Evolutionary conservation across 2,329 filamentous ascomycete species (phyloP), one percentile per base, ranked within the genome.

Genomic region (Tricladium varicosporioides): DNA sequence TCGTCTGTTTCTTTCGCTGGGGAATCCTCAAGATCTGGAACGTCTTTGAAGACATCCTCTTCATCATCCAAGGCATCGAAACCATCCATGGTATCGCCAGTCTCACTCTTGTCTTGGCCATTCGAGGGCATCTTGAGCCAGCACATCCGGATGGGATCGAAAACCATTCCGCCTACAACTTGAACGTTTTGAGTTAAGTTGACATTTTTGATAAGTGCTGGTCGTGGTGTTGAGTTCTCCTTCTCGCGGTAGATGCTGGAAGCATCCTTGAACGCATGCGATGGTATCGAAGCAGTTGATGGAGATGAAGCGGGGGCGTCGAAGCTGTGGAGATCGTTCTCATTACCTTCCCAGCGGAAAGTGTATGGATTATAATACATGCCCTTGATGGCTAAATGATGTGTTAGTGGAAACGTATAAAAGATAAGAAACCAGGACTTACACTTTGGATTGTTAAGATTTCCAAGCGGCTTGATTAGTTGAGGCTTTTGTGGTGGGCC

Each of bases 131-230:
- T 78, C 73, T 96, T 97, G 56, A 97, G 81, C 94, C 94, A 99
- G 72, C 92, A 95, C 93, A 99, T 97, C 66, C 91, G 91, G 61
- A 91, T 87, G 2, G 94, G 94, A 70, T 99, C 94, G 71, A 97
- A 99, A 9, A 97, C 89, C 94, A 99, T 99, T 65, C 92, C 91
- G n/a, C 92, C 90, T 57, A 97, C 92, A 36, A 97, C 89, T 73
- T 97, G 92, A 13, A 96, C 88, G 60, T 91, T 92, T 68, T 93
- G 90, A 60, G 87, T 86, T 4, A 86, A 82, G 54, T 88, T 89
- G 63, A 97, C 90, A 63, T 96, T 94, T 48, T 92, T 92, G 67
- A 99, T 99, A 15, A 99, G 81, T 5, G 93, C 92, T 9, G 91
- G 80, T 60, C 87, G 74, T 65, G 85, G 84, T 1, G 84, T 87